Evolutionary conservation across 1,284 basidiomycete genomes (phyloP).

Genomic region (Boletus sp.): DNA sequence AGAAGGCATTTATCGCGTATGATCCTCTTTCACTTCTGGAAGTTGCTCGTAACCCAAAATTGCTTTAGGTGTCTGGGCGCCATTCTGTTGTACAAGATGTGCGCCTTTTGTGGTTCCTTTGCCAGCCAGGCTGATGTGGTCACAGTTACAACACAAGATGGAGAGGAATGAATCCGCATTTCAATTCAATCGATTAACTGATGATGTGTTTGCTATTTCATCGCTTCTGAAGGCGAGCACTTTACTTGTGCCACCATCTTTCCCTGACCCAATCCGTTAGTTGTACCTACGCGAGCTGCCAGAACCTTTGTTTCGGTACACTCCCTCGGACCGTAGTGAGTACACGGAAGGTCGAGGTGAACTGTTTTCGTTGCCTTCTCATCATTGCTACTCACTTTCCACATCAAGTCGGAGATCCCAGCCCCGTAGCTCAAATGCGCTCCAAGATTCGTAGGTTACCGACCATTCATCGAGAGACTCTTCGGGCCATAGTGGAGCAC

Average conservation of each 20-base stretch:
- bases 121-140: slow-evolving; percentile 16
- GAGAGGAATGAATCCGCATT: slow-evolving; percentile 91
- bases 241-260: background rate
- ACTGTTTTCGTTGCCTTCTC: slow-evolving; percentile 14
- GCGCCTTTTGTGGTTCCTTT: slow-evolving; percentile 24
- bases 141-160: slow-evolving; percentile 82
- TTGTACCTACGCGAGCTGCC: slow-evolving; percentile 91
- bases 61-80: slow-evolving; percentile 75
- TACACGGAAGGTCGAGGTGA: slow-evolving; percentile 78
- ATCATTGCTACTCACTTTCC: slow-evolving; percentile 14
- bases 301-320: slow-evolving; percentile 89
- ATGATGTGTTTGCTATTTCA: slow-evolving; percentile 90
- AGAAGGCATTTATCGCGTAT: slow-evolving; percentile 86
- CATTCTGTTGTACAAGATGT: slow-evolving; percentile 86
- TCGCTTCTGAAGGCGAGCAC: slow-evolving; percentile 83
- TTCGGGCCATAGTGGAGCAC: slow-evolving; percentile 89
- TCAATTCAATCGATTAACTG: slow-evolving; percentile 71
- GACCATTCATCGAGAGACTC: slow-evolving; percentile 86
- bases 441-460: slow-evolving; percentile 86
- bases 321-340: slow-evolving; percentile 82
- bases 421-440: slow-evolving; percentile 74
- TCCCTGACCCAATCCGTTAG: slow-evolving; percentile 42
- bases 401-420: slow-evolving; percentile 64
- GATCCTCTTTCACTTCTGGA: slow-evolving; percentile 25
- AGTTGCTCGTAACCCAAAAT: slow-evolving; percentile 10